Percentiles rank a stretch among this genome's conserved stretches.
Evolutionary conservation across 192 early-diverging fungal genomes (phyloP).

Genomic region (Coemansia sp.): DNA sequence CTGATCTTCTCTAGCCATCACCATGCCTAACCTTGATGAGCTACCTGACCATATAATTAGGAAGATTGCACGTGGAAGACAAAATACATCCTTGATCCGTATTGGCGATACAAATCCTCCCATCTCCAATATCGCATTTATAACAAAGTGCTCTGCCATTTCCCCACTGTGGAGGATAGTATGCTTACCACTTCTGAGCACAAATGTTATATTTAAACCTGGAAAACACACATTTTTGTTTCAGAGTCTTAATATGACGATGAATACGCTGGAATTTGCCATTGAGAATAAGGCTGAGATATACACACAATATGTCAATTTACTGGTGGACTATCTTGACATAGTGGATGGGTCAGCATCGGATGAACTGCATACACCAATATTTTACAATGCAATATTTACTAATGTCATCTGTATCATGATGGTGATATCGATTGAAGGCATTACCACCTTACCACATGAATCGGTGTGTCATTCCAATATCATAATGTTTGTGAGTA

Average conservation of each 20-base stretch:
- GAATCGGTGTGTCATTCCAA: neutral
- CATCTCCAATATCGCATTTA: neutral
- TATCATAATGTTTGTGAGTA: neutral
- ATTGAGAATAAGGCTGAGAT: neutral
- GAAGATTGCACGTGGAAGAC: neutral
- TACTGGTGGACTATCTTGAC: neutral
- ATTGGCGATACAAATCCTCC: neutral
- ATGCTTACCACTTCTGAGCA: neutral
- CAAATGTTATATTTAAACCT: neutral
- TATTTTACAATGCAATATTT: neutral
- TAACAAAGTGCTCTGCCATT: neutral
- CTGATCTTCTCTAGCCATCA: neutral
- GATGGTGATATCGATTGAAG: neutral
- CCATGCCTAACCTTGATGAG: neutral
- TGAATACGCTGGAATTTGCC: neutral
- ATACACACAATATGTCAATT: neutral
- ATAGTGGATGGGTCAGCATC: neutral
- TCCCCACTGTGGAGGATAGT: neutral
- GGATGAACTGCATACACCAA: neutral
- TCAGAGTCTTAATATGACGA: neutral
- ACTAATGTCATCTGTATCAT: neutral
- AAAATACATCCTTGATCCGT: neutral
- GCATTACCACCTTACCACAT: neutral
- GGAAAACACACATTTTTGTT: neutral
- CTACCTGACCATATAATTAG: conserved; percentile 1